Evolutionary conservation across 257 asterid genomes (phyloP).

Genomic region (Nicotiana obtusifolia): DNA sequence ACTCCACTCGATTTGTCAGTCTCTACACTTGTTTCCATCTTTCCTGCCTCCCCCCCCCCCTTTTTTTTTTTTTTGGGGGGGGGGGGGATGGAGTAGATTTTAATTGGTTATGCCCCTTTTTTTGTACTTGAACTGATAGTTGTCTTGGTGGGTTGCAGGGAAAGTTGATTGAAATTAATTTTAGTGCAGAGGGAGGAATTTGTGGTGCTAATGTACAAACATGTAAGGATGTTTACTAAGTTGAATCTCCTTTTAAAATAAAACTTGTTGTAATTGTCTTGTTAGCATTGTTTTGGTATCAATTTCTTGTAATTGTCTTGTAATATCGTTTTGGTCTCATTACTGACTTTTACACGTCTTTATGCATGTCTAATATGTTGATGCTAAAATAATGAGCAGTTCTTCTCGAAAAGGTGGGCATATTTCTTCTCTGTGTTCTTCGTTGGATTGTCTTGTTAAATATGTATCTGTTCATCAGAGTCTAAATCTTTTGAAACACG

Average conservation of each 20-base stretch:
- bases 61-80: background rate
- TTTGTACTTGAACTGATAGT: slow-evolving; percentile 13
- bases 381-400: slow-evolving; percentile 41
- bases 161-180: slow-evolving; percentile 69
- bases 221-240: slow-evolving; percentile 46
- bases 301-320: background rate
- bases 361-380: slow-evolving; percentile 28
- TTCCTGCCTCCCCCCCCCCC: background rate
- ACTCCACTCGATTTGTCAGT: slow-evolving; percentile 97
- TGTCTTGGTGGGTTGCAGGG: slow-evolving; percentile 51
- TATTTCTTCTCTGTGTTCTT: slow-evolving; percentile 12
- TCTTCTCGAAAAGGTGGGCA: slow-evolving; percentile 87
- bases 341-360: slow-evolving; percentile 13
- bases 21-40: background rate
- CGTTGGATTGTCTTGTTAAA: slow-evolving; percentile 16
- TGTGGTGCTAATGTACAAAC: slow-evolving; percentile 81
- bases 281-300: background rate
- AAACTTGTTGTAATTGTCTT: background rate
- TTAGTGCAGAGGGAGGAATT: slow-evolving; percentile 58
- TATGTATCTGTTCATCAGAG: slow-evolving; percentile 10
- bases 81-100: background rate
- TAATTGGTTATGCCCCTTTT: background rate
- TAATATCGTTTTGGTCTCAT: background rate
- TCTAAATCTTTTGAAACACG: background rate
- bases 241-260: background rate